These are phyloP conservation scores for Paecilomyces formosus DNA, from an alignment of 2,329 filamentous ascomycete genomes.

Conservation along the genomic window DNA sequence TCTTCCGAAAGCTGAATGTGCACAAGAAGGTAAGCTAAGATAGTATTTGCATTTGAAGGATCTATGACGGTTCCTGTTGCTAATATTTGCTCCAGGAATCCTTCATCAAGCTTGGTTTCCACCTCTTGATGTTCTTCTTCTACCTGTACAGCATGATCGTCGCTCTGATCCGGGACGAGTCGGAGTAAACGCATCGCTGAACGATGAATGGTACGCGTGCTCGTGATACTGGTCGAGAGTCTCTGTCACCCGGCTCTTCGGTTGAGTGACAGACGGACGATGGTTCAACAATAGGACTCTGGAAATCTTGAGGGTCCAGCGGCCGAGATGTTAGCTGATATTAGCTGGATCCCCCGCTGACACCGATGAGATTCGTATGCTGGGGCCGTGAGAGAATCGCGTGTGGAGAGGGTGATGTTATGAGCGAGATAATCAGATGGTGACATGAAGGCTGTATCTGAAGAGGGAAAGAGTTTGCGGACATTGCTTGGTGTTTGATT, in stretches of 20 bases:
- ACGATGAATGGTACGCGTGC: conserved; percentile 34
- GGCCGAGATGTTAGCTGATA: not conserved
- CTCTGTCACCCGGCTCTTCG: not conserved
- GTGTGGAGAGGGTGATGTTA: not conserved
- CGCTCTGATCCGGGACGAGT: conserved; percentile 91
- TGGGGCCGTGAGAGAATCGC: not conserved
- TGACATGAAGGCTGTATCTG: not conserved
- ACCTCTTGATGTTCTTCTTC: conserved; percentile 99
- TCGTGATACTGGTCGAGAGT: conserved; percentile 14
- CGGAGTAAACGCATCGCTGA: conserved; percentile 54
- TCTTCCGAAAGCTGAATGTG: conserved; percentile 97
- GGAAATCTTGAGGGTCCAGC: not conserved
- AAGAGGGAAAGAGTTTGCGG: not conserved
- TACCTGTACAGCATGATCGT: conserved; percentile 99
- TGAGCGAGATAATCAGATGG: not conserved
- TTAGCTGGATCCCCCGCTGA: not conserved
- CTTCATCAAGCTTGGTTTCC: conserved; percentile 97
- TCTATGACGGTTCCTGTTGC: not conserved
- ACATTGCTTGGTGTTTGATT: not conserved
- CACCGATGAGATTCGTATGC: not conserved
- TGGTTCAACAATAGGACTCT: conserved; percentile 1
- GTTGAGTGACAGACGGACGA: not conserved
- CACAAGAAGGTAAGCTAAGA: conserved; percentile 78
- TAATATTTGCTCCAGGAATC: conserved; percentile 62
- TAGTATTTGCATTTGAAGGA: conserved; percentile 2